Evolutionary conservation across 352 stramenopile genomes (phyloP), one percentile per base, ranked within the genome.

Genomic region (Pythium utonaiense): DNA sequence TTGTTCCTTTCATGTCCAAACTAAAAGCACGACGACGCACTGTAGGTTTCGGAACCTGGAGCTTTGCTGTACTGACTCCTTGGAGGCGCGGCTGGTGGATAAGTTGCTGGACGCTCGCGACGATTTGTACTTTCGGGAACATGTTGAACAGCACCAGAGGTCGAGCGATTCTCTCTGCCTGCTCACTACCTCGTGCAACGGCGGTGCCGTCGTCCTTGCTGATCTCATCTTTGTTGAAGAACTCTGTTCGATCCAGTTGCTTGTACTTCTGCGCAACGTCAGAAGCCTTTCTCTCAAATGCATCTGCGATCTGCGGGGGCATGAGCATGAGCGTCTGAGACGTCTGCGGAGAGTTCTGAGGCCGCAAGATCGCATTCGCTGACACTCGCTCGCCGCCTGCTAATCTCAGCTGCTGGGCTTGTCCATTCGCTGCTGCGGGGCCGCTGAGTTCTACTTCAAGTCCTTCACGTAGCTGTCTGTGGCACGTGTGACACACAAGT

Each of bases 111-210:
- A 86, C 82, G 22, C 80, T 91, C 10, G 82, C 70, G 25, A 92
- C 82, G 47, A 95, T 93, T 51, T 92, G 81, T 9, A 93, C 86
- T 55, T 89, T 93, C 0, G 86, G 86, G 25, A 95, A 95, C 78
- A 95, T 92, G 44, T 72, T 80, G 58, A 91, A 95, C 12, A 94
- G 62, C 30, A 73, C 60, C 1, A 76, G 59, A 0, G 77, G 65
- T n/a, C 83, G 70, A 14, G 57, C 66, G 42, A 55, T 57, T 45
- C 86, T 88, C 44, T 91, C 80, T 1, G 69, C 64, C 36, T 83
- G 72, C 30, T 89, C 79, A 28, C 52, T 88, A 24, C 74, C 65
- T 16, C 67, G 69, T 28, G 80, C 71, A 13, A 45, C 38, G 3
- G 24, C 41, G 2, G 54, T 28, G 3, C 38, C 50, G 30, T 70